Conservation (phyloP, 306 rosid species). For the Cicer arietinum region DNA sequence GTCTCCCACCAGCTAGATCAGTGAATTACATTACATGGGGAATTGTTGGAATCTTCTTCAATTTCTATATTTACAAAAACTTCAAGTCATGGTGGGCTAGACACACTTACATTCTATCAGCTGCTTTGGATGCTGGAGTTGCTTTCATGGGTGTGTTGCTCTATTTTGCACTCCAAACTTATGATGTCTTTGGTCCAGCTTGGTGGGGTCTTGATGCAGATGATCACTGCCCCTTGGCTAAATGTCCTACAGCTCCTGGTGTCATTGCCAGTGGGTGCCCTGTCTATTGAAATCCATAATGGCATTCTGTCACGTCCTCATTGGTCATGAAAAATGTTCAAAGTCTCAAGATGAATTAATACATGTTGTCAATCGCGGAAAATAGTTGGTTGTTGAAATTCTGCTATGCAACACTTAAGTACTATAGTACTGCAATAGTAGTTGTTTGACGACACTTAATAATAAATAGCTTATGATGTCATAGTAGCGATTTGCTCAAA, state of each 20-base stretch:
- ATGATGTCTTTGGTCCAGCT: slow-evolving; percentile 45
- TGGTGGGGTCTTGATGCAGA: slow-evolving; percentile 70
- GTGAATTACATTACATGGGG: slow-evolving; percentile 65
- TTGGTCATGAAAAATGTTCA: background rate
- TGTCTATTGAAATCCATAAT: slow-evolving; percentile 23
- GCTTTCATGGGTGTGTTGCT: slow-evolving; percentile 63
- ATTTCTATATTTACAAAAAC: slow-evolving; percentile 51
- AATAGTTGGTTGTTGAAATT: background rate
- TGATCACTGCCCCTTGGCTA: slow-evolving; percentile 70
- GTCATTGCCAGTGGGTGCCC: slow-evolving; percentile 60
- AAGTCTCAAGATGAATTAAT: background rate
- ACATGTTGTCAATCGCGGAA: background rate
- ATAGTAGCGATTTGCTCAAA: no score
- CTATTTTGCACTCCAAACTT: slow-evolving; percentile 61
- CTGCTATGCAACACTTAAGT: no score
- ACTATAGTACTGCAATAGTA: no score
- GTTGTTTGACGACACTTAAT: no score
- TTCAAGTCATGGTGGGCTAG: slow-evolving; percentile 75
- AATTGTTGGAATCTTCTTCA: slow-evolving; percentile 69
- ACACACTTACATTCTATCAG: slow-evolving; percentile 72
- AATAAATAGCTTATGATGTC: no score
- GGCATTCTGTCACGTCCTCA: background rate
- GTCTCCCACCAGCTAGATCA: slow-evolving; percentile 54
- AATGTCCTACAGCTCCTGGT: slow-evolving; percentile 77
- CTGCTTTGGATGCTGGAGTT: slow-evolving; percentile 74